Evolutionary conservation across 1,139 yeast species (phyloP).

Genomic region (Nadsonia starkeyi-henricii): DNA sequence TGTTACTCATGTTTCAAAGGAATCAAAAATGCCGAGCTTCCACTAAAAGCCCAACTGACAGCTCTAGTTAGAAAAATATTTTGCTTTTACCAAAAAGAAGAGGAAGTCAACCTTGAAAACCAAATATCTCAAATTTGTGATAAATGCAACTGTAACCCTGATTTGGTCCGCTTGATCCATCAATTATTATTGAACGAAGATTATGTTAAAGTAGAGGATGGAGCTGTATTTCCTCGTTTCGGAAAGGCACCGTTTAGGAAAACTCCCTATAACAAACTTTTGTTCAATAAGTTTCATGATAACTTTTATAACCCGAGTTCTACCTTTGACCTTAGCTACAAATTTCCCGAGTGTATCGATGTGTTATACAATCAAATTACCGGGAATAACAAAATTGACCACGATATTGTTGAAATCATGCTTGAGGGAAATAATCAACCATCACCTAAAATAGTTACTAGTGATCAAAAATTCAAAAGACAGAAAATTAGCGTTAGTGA

Average conservation of each 20-base stretch:
- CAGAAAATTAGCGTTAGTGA: neutral
- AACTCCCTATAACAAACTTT: no score
- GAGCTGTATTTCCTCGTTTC: neutral
- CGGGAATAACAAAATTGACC: neutral
- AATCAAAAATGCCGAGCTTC: neutral
- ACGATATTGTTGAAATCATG: no score
- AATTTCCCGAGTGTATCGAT: neutral
- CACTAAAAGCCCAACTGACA: neutral
- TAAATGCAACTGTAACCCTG: neutral
- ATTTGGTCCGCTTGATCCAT: neutral
- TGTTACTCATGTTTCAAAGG: neutral
- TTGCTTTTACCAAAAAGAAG: no score
- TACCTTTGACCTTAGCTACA: neutral
- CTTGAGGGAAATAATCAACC: neutral
- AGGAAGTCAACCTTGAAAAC: no score
- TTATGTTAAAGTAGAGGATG: neutral
- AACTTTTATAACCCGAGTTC: neutral
- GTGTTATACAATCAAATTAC: neutral
- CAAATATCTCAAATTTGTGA: neutral
- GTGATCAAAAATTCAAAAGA: neutral
- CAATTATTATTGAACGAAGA: neutral
- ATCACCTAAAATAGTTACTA: neutral
- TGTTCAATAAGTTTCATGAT: no score
- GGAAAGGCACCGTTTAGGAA: no score
- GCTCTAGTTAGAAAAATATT: neutral